phyloP scores from a whole-genome alignment of 257 asterid genomes.

The Scutellaria baicalensis region DNA sequence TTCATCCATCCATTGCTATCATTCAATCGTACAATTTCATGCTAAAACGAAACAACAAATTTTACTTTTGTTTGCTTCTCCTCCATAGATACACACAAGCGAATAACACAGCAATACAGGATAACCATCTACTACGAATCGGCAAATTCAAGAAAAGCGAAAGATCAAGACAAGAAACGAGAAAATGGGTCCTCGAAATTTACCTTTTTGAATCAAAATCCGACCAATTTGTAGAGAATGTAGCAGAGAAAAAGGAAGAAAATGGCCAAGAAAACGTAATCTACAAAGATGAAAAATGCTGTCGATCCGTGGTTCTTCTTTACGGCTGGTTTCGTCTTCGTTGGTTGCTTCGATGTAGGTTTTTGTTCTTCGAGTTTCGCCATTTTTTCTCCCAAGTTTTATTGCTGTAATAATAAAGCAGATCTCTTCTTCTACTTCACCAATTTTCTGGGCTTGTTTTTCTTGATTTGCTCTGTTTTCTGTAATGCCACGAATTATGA shows the following conservation, averaged over 20 bases:
- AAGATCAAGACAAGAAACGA: neutral
- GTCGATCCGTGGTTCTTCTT: conserved; percentile 40
- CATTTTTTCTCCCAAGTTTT: conserved; percentile 16
- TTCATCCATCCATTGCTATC: neutral
- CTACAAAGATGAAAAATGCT: conserved; percentile 33
- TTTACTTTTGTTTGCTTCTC: neutral
- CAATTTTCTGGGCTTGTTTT: neutral
- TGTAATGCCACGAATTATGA: neutral
- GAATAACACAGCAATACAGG: neutral
- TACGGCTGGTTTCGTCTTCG: conserved; percentile 22
- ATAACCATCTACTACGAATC: neutral
- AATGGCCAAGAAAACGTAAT: conserved; percentile 52
- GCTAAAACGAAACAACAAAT: neutral
- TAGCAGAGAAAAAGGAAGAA: conserved; percentile 61
- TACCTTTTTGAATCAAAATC: conserved; percentile 44
- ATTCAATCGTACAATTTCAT: neutral
- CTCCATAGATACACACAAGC: neutral
- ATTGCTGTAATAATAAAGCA: neutral
- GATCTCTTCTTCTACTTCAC: conserved; percentile 12
- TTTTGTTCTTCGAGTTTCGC: conserved; percentile 36
- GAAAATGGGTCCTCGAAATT: neutral
- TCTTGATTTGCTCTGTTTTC: neutral
- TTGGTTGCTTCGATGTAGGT: conserved; percentile 18
- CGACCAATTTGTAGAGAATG: conserved; percentile 49
- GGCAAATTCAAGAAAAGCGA: neutral